Base-by-base conservation (phyloP, 179 eudicot species). In the Vitellaria paradoxa region DNA sequence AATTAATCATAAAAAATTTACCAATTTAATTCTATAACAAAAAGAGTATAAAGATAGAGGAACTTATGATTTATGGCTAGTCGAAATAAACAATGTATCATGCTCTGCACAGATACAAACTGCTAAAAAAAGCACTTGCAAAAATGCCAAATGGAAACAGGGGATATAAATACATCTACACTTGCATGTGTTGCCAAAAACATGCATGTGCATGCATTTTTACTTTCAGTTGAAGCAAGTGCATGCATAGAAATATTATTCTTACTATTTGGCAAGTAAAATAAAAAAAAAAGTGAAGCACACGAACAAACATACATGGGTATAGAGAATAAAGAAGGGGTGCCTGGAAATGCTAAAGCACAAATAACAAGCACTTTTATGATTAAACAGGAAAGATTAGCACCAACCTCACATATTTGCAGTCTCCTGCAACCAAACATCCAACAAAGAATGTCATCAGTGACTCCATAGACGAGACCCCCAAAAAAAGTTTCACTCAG, bases 401-500 rank as follows among this genome's bases (percentile, higher is more conserved):
- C 26, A 83, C 91, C 74, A 74, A 93, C 97, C 92, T 96, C 70
- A 87, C 79, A 64, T 96, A 96, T 75, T 96, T 96, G 90, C 91
- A 91, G 88, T 96, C 99, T 62, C 98, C 99, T 95, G 99, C 84
- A 87, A 76, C 74, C 20, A 52, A 37, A 11, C 60, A 77, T 45
- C 42, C 75, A 81, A 83, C 57, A 30, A 79, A 74, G 76, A 62
- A 65, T 70, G 42, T 42, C 75, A 50, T 82, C 74, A 86, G 87
- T 56, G 60, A 24, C 60, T 15, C 70, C 49, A 52, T 46, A 40
- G 15, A 49, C 30, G 21, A 53, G 49, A 55, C 13, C 18, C 49
- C 70, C 18, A 68, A 76, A 77, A 8, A 49, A 70, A 45, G 14
- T 57, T 42, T 42, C 47, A 60, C 10, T 75, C 60, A 15, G 47